These are phyloP conservation scores for Solanum appendiculatum DNA, from an alignment of 257 asterid species.

Conservation along the genomic window DNA sequence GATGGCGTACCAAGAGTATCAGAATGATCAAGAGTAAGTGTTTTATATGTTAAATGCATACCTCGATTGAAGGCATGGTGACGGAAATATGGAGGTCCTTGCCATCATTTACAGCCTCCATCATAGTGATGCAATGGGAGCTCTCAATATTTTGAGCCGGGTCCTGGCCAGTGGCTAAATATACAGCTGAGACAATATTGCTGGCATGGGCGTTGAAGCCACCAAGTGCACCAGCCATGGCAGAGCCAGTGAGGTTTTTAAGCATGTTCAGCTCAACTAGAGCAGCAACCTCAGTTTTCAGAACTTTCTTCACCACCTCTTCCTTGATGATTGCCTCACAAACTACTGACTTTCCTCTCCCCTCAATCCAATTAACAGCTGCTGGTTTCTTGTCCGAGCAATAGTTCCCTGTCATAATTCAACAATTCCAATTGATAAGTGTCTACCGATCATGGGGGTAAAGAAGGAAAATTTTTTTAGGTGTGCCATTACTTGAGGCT, in stretches of 20 bases:
- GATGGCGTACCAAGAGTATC: not conserved
- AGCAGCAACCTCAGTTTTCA: slow-evolving; percentile 40
- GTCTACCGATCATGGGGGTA: not conserved
- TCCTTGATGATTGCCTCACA: slow-evolving; percentile 44
- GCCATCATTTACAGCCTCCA: slow-evolving; percentile 42
- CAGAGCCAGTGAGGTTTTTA: slow-evolving; percentile 38
- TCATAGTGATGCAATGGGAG: slow-evolving; percentile 49
- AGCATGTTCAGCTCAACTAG: slow-evolving; percentile 47
- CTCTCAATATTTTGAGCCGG: slow-evolving; percentile 54
- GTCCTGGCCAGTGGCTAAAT: slow-evolving; percentile 46
- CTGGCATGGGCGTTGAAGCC: slow-evolving; percentile 54
- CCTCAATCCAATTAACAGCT: slow-evolving; percentile 55
- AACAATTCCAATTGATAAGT: not conserved
- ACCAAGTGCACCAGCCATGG: slow-evolving; percentile 47
- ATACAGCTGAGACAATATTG: slow-evolving; percentile 39
- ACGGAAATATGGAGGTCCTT: slow-evolving; percentile 45
- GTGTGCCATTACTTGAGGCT: not conserved
- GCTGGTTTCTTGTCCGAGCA: slow-evolving; percentile 49
- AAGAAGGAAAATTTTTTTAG: too few species aligned
- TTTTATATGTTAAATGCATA: not conserved
- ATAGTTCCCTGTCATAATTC: slow-evolving; percentile 22
- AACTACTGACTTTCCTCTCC: slow-evolving; percentile 43
- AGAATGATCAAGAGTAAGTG: not conserved
- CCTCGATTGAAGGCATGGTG: slow-evolving; percentile 55
- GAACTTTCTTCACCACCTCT: slow-evolving; percentile 35